These are phyloP conservation scores for Myriosclerotinia curreyana DNA, from an alignment of 2,329 filamentous ascomycete species.

Conservation along the genomic window DNA sequence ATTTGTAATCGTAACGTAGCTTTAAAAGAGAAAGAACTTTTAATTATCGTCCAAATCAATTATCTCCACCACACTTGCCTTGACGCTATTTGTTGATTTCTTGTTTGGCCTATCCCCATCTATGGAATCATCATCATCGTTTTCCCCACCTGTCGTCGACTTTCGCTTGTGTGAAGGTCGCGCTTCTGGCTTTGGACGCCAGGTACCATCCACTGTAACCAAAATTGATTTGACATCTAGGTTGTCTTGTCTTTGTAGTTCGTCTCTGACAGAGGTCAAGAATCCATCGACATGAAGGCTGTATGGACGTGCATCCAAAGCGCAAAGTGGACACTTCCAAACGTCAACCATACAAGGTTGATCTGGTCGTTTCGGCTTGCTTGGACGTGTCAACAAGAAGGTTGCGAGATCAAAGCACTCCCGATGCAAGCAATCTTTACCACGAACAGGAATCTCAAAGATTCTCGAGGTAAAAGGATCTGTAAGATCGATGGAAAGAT, in stretches of 20 bases:
- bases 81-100: slow-evolving; percentile 10
- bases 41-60: slow-evolving; percentile 36
- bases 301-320: slow-evolving; percentile 69
- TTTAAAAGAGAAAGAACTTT: slow-evolving; percentile 7
- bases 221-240: slow-evolving; percentile 58
- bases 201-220: slow-evolving; percentile 62
- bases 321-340: slow-evolving; percentile 87
- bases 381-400: slow-evolving; percentile 66
- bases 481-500: slow-evolving; percentile 59
- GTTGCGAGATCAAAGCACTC: slow-evolving; percentile 89
- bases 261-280: slow-evolving; percentile 57
- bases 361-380: slow-evolving; percentile 45
- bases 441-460: slow-evolving; percentile 69
- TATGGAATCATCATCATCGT: slow-evolving; percentile 19
- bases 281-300: slow-evolving; percentile 73
- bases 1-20: slow-evolving; percentile 4
- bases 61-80: slow-evolving; percentile 28
- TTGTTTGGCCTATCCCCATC: slow-evolving; percentile 21
- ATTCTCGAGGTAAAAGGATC: slow-evolving; percentile 66
- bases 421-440: slow-evolving; percentile 66
- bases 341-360: slow-evolving; percentile 61
- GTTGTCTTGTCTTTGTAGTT: slow-evolving; percentile 50
- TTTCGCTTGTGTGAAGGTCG: slow-evolving; percentile 23
- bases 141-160: slow-evolving; percentile 4
- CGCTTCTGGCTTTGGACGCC: slow-evolving; percentile 51